Base-by-base conservation (phyloP, 192 early-diverging fungal species). In the Paraglomus occultum region DNA sequence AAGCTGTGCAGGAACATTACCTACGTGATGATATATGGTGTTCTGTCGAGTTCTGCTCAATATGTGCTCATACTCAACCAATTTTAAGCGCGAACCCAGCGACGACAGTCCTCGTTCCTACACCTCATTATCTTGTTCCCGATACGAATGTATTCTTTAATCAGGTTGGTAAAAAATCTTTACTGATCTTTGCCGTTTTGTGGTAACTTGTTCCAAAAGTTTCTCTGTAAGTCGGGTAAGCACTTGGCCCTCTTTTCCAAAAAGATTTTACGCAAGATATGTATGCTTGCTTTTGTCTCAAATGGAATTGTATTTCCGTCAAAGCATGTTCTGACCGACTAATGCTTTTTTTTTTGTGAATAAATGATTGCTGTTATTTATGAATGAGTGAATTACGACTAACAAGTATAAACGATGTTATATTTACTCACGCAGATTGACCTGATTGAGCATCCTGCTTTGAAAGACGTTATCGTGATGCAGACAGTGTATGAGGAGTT, bases 1-100 rank as follows among this genome's bases (percentile, higher is more conserved):
- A 94, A 73, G 91, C 96, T 7, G 91, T 98, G 73, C 94, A 93
- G 77, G 95, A 99, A 74, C 95, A 97, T 73, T 99, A 97, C 77
- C 77, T 97, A 38, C 88, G 95, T 49, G 94, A 99, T 74, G 97
- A 99, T 80, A 95, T 99, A 65, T 78, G 82, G 47, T 99, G 97
- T 75, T 91, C 89, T 1, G 76, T 85, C 1, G 71, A 82, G 31
- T 72, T 64, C 8, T 95, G 94, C 72, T 74, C 74, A 18, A 54
- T 15, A 8, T 90, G 88, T 68, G 67, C 58, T 38, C 81, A 82
- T 15, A 71, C 67, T 49, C 62, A 79, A 52, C 57, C 73, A 1
- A 73, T 84, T 11, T 81, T 89, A 44, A 84, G 77, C 47, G 71
- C 71, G 1, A 65, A 53, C 12, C 88, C 88, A 0, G 81, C 81